These are phyloP conservation scores for Parsonsia alboflavescens DNA, from an alignment of 257 asterid genomes.

Conservation along the genomic window DNA sequence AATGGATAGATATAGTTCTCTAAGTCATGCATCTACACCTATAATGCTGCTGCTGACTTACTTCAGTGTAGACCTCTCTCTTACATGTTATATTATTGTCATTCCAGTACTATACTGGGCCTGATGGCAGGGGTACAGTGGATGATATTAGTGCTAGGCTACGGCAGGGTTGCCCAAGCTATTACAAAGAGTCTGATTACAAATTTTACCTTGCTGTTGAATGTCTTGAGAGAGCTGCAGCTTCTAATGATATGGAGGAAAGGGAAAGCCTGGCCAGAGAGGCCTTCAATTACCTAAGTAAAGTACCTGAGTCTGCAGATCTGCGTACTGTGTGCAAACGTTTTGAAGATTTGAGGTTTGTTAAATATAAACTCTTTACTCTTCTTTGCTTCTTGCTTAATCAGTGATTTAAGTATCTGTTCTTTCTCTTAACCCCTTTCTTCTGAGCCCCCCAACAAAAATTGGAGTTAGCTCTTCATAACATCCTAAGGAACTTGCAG, in stretches of 20 bases:
- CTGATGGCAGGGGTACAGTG: constrained; percentile 97
- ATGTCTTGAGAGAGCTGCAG: constrained; percentile 89
- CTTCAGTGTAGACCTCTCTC: constrained; percentile 16
- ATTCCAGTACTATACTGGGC: constrained; percentile 91
- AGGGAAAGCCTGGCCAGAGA: constrained; percentile 81
- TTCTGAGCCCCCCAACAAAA: neutral
- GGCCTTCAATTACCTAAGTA: constrained; percentile 78
- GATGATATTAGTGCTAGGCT: constrained; percentile 85
- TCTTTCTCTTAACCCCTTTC: constrained; percentile 12
- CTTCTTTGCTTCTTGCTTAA: constrained; percentile 4
- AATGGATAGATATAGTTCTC: neutral
- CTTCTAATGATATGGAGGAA: constrained; percentile 60
- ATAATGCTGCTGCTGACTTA: neutral
- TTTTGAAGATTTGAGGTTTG: constrained; percentile 92
- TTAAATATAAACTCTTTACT: constrained; percentile 11
- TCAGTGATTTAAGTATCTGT: neutral
- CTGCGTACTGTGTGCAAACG: constrained; percentile 85
- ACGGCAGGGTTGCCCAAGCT: constrained; percentile 95
- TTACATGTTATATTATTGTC: constrained; percentile 29
- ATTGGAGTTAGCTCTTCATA: constrained; percentile 10
- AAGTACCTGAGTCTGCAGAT: constrained; percentile 88
- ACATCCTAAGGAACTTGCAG: constrained; percentile 43
- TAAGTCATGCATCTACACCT: neutral
- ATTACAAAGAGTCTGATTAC: constrained; percentile 82
- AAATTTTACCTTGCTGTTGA: constrained; percentile 94